Base-by-base conservation (phyloP, 2,329 filamentous ascomycete genomes). In the Alternaria hordeiaustralica region DNA sequence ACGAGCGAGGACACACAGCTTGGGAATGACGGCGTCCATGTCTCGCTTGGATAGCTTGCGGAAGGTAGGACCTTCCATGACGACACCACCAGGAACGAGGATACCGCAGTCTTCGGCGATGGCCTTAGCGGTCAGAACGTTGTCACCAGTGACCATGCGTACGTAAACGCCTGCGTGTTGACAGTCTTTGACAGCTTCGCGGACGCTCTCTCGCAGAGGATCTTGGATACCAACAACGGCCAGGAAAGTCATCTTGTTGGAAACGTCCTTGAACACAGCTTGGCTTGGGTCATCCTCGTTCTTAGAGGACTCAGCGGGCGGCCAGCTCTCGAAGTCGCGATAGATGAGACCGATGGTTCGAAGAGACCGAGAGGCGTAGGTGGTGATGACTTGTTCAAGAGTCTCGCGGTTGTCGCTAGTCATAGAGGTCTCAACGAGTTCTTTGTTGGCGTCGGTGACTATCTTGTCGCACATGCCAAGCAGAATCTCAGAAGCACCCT, bases 101-200 rank as follows among this genome's bases (percentile, higher is more conserved):
- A 95, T 94, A 44, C 92, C 91, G 76, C 92, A 94, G 71, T 94
- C 92, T 69, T 86, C 86, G 20, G 92, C 92, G 71, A 95, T 95
- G 21, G 92, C 90, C 76, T 91, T 88, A 2, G 92, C 92, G 8
- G 92, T 95, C 63, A 92, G 82, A 69, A 91, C 88, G 81, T 95
- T 94, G 81, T 95, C 92, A 67, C 92, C 92, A 5, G 92, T 95
- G 3, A 95, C 92, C 92, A 95, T 95, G 73, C 92, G 90, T 18
- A 94, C 91, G 64, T 90, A 87, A 11, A 95, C 92, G 63, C 92
- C 92, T 5, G 92, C 92, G 60, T 87, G 85, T 75, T 94, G 91
- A 74, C 92, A 94, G 61, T 89, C 85, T 63, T 83, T 84, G 26
- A 95, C 92, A 11, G 92, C 91, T 55, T 93, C 88, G 2, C 84